Conservation (phyloP, 2,329 filamentous ascomycete species). For the Claviceps purpurea region DNA sequence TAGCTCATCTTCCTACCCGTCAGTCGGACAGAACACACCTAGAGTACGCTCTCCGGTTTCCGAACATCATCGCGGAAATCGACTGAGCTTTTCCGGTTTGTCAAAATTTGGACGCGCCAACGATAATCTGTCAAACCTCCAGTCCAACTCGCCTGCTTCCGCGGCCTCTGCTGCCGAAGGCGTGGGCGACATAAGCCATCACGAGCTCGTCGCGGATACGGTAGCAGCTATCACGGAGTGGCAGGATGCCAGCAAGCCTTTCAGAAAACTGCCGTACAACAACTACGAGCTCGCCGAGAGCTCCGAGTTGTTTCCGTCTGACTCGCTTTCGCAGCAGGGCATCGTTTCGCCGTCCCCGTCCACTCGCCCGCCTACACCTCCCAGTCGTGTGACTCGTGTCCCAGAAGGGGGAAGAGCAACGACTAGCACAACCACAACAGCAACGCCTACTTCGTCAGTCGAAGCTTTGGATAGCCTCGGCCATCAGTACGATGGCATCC, state of each 20-base stretch:
- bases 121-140: constrained; percentile 16
- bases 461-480: constrained; percentile 6
- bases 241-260: constrained; percentile 11
- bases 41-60: constrained; percentile 17
- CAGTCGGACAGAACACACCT: constrained; percentile 10
- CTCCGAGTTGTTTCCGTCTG: constrained; percentile 13
- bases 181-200: constrained; percentile 8
- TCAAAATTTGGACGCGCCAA: constrained; percentile 16
- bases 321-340: constrained; percentile 10
- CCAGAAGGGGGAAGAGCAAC: not conserved
- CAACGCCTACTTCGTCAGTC: not conserved
- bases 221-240: constrained; percentile 13
- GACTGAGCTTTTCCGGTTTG: constrained; percentile 16
- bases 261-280: constrained; percentile 11
- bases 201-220: constrained; percentile 14
- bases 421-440: not conserved
- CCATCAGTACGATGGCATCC: constrained; percentile 13
- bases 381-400: not conserved
- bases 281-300: constrained; percentile 16
- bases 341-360: constrained; percentile 2
- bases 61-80: constrained; percentile 8
- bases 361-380: not conserved
- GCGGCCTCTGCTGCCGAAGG: constrained; percentile 6
- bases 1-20: constrained; percentile 20
- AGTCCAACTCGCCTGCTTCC: constrained; percentile 14